Conservation (phyloP, 2,329 filamentous ascomycete species). For the Trichoderma sp. region DNA sequence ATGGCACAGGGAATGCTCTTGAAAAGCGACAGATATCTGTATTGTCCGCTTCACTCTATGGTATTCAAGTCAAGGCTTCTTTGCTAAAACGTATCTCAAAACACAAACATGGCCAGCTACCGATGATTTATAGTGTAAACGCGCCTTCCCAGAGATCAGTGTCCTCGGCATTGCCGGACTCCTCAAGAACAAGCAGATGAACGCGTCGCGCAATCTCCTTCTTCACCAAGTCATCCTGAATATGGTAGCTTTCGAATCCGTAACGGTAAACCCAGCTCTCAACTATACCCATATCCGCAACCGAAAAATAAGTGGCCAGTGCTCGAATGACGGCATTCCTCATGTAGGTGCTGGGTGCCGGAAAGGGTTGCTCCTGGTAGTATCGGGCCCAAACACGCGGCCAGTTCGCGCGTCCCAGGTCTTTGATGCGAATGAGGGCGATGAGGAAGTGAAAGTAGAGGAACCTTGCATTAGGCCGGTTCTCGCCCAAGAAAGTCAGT, state of each 20-base stretch:
- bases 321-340: neutral
- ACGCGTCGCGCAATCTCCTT: neutral
- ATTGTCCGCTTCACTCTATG: too few species aligned
- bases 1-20: neutral
- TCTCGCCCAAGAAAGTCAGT: neutral
- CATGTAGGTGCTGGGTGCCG: neutral
- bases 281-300: neutral
- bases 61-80: neutral
- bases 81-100: too few species aligned
- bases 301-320: neutral
- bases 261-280: neutral
- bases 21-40: neutral
- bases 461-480: neutral
- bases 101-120: too few species aligned
- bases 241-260: neutral
- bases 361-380: neutral
- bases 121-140: too few species aligned
- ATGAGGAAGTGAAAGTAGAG: constrained; percentile 16
- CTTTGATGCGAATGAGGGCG: neutral
- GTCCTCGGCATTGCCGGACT: neutral
- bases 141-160: too few species aligned
- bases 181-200: neutral
- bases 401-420: neutral
- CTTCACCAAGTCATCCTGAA: neutral
- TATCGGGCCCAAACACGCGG: constrained; percentile 1